Percentiles rank a stretch among this genome's conserved stretches.
phyloP scores from a whole-genome alignment of 2,329 filamentous ascomycete genomes.

The Aspergillus sp. region DNA sequence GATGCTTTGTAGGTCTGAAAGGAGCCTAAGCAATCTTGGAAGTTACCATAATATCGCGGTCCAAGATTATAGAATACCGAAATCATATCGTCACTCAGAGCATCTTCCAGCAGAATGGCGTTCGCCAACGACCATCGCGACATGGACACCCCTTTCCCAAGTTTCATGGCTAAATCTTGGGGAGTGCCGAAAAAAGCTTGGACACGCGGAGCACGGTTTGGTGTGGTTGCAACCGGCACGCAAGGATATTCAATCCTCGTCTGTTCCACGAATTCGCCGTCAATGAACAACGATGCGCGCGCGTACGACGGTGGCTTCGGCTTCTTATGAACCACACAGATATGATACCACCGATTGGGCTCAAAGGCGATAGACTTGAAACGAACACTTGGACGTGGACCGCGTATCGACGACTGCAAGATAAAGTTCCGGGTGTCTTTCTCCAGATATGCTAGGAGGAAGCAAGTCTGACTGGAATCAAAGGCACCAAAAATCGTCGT shows the following conservation, averaged over 20 bases:
- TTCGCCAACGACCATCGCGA: constrained; percentile 89
- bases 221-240: constrained; percentile 62
- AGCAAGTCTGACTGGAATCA: constrained; percentile 88
- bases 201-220: constrained; percentile 58
- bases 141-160: constrained; percentile 69
- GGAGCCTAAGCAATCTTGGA: constrained; percentile 91
- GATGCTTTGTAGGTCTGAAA: constrained; percentile 97
- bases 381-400: constrained; percentile 81
- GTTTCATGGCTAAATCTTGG: constrained; percentile 73
- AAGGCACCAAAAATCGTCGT: constrained; percentile 96
- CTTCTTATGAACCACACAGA: constrained; percentile 80
- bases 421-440: constrained; percentile 93
- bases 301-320: constrained; percentile 72
- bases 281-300: constrained; percentile 83
- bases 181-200: constrained; percentile 94
- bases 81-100: constrained; percentile 85
- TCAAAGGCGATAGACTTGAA: constrained; percentile 83
- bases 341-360: constrained; percentile 84
- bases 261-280: constrained; percentile 93
- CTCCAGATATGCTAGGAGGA: constrained; percentile 89
- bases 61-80: constrained; percentile 89
- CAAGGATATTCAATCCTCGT: constrained; percentile 84
- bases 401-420: constrained; percentile 88
- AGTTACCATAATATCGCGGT: constrained; percentile 89
- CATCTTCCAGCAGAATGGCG: constrained; percentile 83